Conservation (phyloP, 345 rosid species). For the Populus simonii region DNA sequence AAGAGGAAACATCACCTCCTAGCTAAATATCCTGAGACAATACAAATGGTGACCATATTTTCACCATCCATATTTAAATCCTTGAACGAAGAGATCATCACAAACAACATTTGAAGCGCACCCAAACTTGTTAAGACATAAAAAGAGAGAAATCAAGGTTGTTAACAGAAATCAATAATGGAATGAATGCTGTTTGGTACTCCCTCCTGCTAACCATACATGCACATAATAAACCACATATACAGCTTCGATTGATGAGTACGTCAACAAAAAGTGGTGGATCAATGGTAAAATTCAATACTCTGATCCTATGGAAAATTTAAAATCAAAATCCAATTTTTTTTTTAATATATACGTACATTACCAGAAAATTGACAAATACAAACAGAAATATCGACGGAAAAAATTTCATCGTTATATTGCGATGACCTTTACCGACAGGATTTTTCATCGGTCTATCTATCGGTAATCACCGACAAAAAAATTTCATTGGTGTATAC, state of each 20-base stretch:
- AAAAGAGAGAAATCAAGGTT: neutral
- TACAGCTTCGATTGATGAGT: neutral
- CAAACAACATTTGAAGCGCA: neutral
- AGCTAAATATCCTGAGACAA: neutral
- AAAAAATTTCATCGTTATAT: too few relatives aligned
- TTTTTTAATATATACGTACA: too few relatives aligned
- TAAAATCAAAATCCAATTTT: too few relatives aligned
- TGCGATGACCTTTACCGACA: too few relatives aligned
- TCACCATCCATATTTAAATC: too few relatives aligned
- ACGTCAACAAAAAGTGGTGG: neutral
- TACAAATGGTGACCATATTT: too few relatives aligned
- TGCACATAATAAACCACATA: neutral
- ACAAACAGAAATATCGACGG: accelerated
- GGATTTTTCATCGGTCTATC: accelerated
- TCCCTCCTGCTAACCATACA: neutral
- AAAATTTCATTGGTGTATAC: accelerated
- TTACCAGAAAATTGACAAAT: accelerated
- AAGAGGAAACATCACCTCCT: neutral
- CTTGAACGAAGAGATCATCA: neutral
- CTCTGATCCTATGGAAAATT: too few relatives aligned
- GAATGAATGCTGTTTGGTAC: neutral
- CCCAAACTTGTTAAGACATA: neutral
- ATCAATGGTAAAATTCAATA: too few relatives aligned
- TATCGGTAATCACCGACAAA: too few relatives aligned
- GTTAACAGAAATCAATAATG: neutral